These are phyloP conservation scores for Aurinia saxatilis DNA, from an alignment of 345 rosid genomes.

Conservation along the genomic window DNA sequence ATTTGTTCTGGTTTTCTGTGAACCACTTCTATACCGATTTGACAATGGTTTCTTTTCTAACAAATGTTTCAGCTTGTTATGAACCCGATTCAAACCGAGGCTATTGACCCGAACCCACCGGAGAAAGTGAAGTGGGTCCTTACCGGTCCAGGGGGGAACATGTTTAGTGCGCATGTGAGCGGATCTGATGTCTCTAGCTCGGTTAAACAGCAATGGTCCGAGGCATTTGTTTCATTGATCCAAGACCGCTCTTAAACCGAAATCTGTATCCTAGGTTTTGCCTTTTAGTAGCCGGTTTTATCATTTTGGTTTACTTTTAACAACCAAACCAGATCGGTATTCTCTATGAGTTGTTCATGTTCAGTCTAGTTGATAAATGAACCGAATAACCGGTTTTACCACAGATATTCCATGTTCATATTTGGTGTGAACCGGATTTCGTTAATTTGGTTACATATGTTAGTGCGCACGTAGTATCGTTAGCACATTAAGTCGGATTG, in stretches of 20 bases:
- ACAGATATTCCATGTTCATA: background rate
- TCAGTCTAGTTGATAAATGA: background rate
- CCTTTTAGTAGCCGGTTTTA: background rate
- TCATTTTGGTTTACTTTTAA: background rate
- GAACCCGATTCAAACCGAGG: background rate
- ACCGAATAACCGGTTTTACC: background rate
- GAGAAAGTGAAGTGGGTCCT: constrained; percentile 55
- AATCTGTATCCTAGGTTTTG: background rate
- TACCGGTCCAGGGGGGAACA: constrained; percentile 32
- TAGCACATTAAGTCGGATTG: background rate
- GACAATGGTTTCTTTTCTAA: background rate
- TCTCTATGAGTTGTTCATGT: background rate
- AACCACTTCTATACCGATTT: background rate
- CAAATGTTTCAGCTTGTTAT: constrained; percentile 1
- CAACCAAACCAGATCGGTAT: constrained; percentile 3
- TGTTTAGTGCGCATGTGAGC: constrained; percentile 33
- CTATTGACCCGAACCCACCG: constrained; percentile 29
- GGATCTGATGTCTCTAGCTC: constrained; percentile 39
- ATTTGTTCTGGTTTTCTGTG: background rate
- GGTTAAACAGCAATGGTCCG: constrained; percentile 42
- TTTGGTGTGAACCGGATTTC: too few species aligned
- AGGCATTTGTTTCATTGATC: constrained; percentile 31
- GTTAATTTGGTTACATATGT: background rate
- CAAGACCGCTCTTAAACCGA: constrained; percentile 18
- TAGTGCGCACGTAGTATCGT: background rate